Conservation (phyloP, 108 stramenopile species). For the Cyclotella cryptica region DNA sequence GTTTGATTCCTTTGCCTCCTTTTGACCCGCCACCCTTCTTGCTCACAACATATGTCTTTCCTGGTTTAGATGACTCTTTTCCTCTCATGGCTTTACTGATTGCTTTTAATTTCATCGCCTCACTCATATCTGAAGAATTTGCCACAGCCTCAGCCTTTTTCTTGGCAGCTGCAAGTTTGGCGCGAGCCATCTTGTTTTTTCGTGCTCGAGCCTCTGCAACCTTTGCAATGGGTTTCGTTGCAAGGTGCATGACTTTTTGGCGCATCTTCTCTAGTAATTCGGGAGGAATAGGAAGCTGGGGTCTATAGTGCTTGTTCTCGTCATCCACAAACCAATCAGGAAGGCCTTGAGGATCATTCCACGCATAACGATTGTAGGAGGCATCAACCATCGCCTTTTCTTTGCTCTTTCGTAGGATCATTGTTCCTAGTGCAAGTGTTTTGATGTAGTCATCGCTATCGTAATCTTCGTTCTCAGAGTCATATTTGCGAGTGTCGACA, state of each 20-base stretch:
- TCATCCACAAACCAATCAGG: slow-evolving; percentile 99
- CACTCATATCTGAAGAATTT: slow-evolving; percentile 91
- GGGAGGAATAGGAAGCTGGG: slow-evolving; percentile 95
- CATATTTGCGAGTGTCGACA: slow-evolving; percentile 89
- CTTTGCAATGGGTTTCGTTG: slow-evolving; percentile 96
- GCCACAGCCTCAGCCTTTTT: slow-evolving; percentile 94
- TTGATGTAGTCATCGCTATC: slow-evolving; percentile 96
- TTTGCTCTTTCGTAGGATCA: slow-evolving; percentile 95
- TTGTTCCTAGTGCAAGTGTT: slow-evolving; percentile 95
- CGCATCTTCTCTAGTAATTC: slow-evolving; percentile 97
- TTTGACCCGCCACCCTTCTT: slow-evolving; percentile 75
- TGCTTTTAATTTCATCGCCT: slow-evolving; percentile 96
- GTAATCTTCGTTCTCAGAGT: slow-evolving; percentile 96
- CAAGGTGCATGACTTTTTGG: slow-evolving; percentile 82
- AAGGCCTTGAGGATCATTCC: slow-evolving; percentile 96
- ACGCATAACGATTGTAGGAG: slow-evolving; percentile 98
- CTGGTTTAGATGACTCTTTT: slow-evolving; percentile 69
- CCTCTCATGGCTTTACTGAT: slow-evolving; percentile 95
- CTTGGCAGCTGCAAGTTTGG: slow-evolving; percentile 92
- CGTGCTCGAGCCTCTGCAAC: slow-evolving; percentile 98
- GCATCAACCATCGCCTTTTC: slow-evolving; percentile 97
- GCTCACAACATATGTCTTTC: slow-evolving; percentile 93
- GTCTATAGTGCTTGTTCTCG: slow-evolving; percentile 95
- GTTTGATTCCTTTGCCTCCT: slow-evolving; percentile 91
- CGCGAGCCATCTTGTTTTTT: slow-evolving; percentile 87